Percentiles rank a stretch among this genome's conserved stretches.
phyloP scores from a whole-genome alignment of 1,284 basidiomycete species.

The Exsudoporus floridanus region DNA sequence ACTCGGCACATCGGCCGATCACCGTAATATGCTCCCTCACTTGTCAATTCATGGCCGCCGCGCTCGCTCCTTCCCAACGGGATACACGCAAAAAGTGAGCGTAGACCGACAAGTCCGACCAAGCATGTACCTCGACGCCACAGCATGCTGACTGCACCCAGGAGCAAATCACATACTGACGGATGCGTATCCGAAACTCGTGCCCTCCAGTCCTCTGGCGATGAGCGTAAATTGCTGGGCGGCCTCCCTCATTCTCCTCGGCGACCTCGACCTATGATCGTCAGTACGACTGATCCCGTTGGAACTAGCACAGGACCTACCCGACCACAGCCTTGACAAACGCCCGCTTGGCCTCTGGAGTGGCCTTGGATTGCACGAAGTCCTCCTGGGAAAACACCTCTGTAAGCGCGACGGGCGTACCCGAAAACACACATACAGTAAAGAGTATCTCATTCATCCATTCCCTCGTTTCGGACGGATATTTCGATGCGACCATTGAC shows the following conservation, averaged over 20 bases:
- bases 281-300: not conserved
- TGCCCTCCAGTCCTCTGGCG: conserved; percentile 72
- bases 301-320: conserved; percentile 40
- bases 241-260: conserved; percentile 66
- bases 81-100: conserved; percentile 2
- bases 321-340: conserved; percentile 73
- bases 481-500: conserved; percentile 59
- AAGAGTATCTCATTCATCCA: conserved; percentile 77
- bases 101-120: not conserved
- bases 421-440: conserved; percentile 48
- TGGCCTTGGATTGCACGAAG: conserved; percentile 64
- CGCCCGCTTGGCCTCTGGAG: conserved; percentile 68
- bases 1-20: no score
- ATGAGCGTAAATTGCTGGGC: conserved; percentile 75
- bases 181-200: conserved; percentile 69
- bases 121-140: not conserved
- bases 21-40: not conserved
- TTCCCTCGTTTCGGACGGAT: conserved; percentile 50
- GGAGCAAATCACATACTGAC: conserved; percentile 28
- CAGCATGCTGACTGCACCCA: not conserved
- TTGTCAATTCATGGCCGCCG: conserved; percentile 12
- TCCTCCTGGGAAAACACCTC: conserved; percentile 44
- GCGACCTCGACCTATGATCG: conserved; percentile 54
- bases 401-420: not conserved
- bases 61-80: not conserved